These are phyloP conservation scores for Coemansia sp. DNA, from an alignment of 192 early-diverging fungal genomes.

Conservation along the genomic window DNA sequence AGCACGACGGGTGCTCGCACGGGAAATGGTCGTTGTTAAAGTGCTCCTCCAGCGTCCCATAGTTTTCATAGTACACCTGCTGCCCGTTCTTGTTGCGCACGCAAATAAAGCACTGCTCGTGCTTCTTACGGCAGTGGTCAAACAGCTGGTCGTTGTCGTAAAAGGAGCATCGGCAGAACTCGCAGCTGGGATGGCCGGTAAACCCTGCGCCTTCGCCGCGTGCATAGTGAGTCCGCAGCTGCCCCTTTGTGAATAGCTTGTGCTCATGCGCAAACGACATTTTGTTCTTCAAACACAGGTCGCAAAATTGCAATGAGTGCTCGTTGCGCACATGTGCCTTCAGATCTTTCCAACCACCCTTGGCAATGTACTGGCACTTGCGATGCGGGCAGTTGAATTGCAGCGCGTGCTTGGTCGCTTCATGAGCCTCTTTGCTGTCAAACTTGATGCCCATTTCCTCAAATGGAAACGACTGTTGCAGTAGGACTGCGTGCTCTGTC, in stretches of 20 bases:
- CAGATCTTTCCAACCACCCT: slow-evolving; percentile 79
- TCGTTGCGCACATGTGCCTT: slow-evolving; percentile 76
- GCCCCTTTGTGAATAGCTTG: slow-evolving; percentile 72
- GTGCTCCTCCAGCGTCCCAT: slow-evolving; percentile 78
- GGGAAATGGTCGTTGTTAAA: slow-evolving; percentile 78
- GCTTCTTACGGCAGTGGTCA: slow-evolving; percentile 87
- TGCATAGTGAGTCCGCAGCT: slow-evolving; percentile 75
- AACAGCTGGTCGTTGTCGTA: slow-evolving; percentile 94
- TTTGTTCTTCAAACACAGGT: slow-evolving; percentile 85
- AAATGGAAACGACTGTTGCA: slow-evolving; percentile 55
- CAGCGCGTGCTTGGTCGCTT: slow-evolving; percentile 70
- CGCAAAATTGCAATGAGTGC: slow-evolving; percentile 80
- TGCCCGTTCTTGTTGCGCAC: slow-evolving; percentile 64
- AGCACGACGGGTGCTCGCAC: slow-evolving; percentile 76
- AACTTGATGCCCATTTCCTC: slow-evolving; percentile 75
- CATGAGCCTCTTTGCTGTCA: slow-evolving; percentile 71
- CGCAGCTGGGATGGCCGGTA: slow-evolving; percentile 86
- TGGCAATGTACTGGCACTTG: slow-evolving; percentile 70
- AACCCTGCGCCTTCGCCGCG: slow-evolving; percentile 74
- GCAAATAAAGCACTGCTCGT: slow-evolving; percentile 95
- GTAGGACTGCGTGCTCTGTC: slow-evolving; percentile 59
- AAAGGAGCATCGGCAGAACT: slow-evolving; percentile 80
- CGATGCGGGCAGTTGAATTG: slow-evolving; percentile 87
- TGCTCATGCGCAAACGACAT: slow-evolving; percentile 95
- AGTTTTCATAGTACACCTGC: slow-evolving; percentile 87